Base-by-base conservation (phyloP, 371 early-diverging fungal genomes). In the Smittium mucronatum region DNA sequence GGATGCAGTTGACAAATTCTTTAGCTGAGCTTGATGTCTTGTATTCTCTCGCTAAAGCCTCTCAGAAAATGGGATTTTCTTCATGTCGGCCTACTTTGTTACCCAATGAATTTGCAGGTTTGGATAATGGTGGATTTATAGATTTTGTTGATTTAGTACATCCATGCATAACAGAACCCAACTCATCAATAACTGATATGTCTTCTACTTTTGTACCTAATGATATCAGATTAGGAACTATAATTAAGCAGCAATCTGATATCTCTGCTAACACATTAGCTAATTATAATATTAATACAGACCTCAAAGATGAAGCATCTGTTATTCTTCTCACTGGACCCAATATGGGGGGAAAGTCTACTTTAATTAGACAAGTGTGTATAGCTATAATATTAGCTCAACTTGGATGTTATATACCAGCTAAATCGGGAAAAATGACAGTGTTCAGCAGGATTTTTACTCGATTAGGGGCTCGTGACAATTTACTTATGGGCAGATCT, bases 261-360 rank as follows among this genome's bases (percentile, higher is more conserved):
- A 30, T 47, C 47, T 47, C 47, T 21, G 34, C n/a, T 28, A 34
- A 17, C 34, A 28, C 32, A 26, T 26, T 36, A 69, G 5, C 47
- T 47, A 47, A 47, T 47, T 11, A 21, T 21, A 33, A 30, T 47
- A 26, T 8, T 34, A 47, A 47, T 29, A 26, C 34, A 2, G 15
- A 47, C 26, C 67, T 58, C 21, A 36, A 30, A 28, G 77, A 79
- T 16, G 72, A 80, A 0, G 82, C 91, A 34, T 89, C 83, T 69
- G 84, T 98, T 73, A 86, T 97, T n/a, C 83, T 99, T 1, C 76
- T 99, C 61, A 98, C 99, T 0, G 99, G 99, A 0, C 98, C 99
- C 25, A 99, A 93, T 75, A 91, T 91, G 90, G 92, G 93, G 72
- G 93, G 93, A 69, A 99, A 99, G 81, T 94, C 94, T 0, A 99